These are phyloP conservation scores for Beauveria caledonica DNA, from an alignment of 2,329 filamentous ascomycete genomes.

Conservation along the genomic window DNA sequence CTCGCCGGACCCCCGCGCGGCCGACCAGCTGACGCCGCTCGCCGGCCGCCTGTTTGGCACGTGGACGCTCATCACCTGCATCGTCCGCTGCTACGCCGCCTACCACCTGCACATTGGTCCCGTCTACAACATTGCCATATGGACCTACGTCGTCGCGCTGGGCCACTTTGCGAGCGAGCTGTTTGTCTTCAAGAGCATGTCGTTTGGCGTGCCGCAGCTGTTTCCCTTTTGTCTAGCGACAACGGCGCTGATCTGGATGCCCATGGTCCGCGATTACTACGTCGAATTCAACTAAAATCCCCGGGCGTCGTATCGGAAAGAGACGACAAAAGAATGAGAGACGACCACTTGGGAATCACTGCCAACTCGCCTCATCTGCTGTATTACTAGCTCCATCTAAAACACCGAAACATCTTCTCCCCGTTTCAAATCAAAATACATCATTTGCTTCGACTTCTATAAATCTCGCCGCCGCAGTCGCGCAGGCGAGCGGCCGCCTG, in stretches of 20 bases:
- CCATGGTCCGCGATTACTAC: slow-evolving; percentile 61
- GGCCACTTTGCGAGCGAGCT: slow-evolving; percentile 76
- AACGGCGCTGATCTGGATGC: slow-evolving; percentile 52
- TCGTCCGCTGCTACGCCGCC: slow-evolving; percentile 74
- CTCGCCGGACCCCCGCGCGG: slow-evolving; percentile 35
- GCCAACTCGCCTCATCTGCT: not conserved
- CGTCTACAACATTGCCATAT: slow-evolving; percentile 72
- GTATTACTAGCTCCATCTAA: not conserved
- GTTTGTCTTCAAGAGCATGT: slow-evolving; percentile 68
- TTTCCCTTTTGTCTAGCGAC: slow-evolving; percentile 47
- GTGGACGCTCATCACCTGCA: slow-evolving; percentile 72
- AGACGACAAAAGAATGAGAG: not conserved
- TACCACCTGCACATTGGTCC: slow-evolving; percentile 67
- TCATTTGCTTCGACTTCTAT: slow-evolving; percentile 50
- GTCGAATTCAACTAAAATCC: slow-evolving; percentile 34
- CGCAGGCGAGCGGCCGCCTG: slow-evolving; percentile 77
- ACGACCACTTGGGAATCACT: not conserved
- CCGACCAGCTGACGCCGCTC: slow-evolving; percentile 63
- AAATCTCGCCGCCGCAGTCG: slow-evolving; percentile 71
- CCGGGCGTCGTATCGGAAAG: not conserved
- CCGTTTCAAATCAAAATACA: not conserved
- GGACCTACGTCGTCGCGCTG: slow-evolving; percentile 73
- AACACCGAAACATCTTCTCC: not conserved
- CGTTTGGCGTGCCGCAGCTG: slow-evolving; percentile 47
- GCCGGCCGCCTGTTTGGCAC: slow-evolving; percentile 76